Percentiles rank a stretch among this genome's conserved stretches.
These are phyloP conservation scores for Mercurialis annua DNA, from an alignment of 345 rosid species.

Conservation along the genomic window DNA sequence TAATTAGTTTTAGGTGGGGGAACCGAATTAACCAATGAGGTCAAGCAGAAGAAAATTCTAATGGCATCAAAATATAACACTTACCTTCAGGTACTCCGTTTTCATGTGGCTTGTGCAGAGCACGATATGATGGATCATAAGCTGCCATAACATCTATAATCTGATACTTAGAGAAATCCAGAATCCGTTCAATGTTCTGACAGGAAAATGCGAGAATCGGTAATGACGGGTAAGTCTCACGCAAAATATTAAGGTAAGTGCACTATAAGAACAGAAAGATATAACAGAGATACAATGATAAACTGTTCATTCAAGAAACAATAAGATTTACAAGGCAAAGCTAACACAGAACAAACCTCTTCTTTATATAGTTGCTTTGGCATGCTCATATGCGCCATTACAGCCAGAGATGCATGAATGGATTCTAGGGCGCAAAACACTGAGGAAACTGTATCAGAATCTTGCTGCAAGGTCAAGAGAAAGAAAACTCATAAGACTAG, in stretches of 20 bases:
- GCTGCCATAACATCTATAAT: conserved; percentile 82
- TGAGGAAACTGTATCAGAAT: conserved; percentile 59
- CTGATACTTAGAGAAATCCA: conserved; percentile 94
- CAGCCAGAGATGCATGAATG: conserved; percentile 85
- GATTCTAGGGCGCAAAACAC: conserved; percentile 92
- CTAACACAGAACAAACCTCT: conserved; percentile 56
- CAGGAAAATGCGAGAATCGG: conserved; percentile 19
- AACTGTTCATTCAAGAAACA: conserved; percentile 4
- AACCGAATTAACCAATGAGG: no score
- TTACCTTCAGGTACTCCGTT: conserved; percentile 74
- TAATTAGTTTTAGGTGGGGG: not conserved
- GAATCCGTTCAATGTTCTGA: conserved; percentile 91
- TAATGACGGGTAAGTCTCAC: conserved; percentile 8
- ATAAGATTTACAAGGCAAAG: conserved; percentile 1
- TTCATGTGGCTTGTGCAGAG: conserved; percentile 74
- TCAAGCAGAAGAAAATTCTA: conserved; percentile 11
- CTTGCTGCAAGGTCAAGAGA: conserved; percentile 51
- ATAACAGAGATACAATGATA: conserved; percentile 11
- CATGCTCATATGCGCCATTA: conserved; percentile 88
- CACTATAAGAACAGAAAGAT: not conserved
- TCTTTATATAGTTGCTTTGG: conserved; percentile 94
- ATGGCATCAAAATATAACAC: conserved; percentile 22
- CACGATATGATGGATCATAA: conserved; percentile 87
- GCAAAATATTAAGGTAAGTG: conserved; percentile 1
- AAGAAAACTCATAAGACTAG: conserved; percentile 11